phyloP scores from a whole-genome alignment of 2,329 filamentous ascomycete genomes.

The Pestalotiopsis fici region DNA sequence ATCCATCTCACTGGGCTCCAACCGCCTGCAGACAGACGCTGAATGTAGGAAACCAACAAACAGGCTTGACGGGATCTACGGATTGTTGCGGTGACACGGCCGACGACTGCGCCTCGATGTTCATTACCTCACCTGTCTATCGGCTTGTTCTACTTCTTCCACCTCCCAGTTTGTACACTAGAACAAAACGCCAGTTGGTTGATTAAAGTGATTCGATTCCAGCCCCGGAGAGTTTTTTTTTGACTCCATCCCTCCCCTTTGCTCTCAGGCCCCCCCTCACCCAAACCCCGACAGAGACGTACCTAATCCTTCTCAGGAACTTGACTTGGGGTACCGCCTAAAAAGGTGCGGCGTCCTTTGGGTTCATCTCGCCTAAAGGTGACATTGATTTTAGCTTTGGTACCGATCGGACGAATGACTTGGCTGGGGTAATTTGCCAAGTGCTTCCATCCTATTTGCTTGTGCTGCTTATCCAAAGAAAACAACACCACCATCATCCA shows the following conservation, averaged over 20 bases:
- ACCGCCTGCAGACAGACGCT: background rate
- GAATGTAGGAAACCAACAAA: too few relatives aligned
- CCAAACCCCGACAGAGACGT: background rate
- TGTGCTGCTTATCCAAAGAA: background rate
- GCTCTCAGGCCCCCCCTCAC: background rate
- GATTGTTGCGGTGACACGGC: background rate
- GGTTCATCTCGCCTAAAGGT: background rate
- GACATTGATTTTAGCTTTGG: background rate
- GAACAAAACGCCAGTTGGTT: background rate
- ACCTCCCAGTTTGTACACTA: background rate
- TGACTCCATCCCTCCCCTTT: too few relatives aligned
- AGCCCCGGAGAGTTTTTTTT: background rate
- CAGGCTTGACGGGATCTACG: background rate
- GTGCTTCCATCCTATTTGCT: background rate
- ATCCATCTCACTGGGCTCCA: background rate
- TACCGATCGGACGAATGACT: background rate
- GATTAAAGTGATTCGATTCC: background rate
- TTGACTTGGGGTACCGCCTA: background rate
- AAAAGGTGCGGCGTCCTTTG: background rate
- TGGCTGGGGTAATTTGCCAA: background rate
- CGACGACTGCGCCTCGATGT: background rate
- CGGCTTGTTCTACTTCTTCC: too few relatives aligned
- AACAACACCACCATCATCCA: background rate
- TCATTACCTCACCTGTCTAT: background rate
- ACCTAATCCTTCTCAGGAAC: background rate